Base-by-base conservation (phyloP, 192 early-diverging fungal species). In the Podila minutissima region DNA sequence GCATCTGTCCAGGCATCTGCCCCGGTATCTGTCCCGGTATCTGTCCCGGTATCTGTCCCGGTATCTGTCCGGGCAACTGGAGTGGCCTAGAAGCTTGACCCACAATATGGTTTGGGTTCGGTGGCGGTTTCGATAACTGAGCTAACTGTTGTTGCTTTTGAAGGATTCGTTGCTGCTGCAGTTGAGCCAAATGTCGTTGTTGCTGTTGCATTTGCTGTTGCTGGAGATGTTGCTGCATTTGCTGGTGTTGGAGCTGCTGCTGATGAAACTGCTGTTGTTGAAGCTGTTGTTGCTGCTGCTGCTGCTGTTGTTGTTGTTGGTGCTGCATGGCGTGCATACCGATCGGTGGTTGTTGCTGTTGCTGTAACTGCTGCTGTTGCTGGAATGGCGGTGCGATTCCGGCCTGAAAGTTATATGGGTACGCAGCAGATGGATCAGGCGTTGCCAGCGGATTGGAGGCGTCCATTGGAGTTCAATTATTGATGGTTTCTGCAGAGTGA, bases 341-440 rank as follows among this genome's bases (percentile, higher is more conserved):
- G 38, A 41, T 41, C 11, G 38, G 38, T 41, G 9, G 41, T 46
- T 46, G 60, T 20, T 49, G 69, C 9, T 63, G 55, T 31, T 63
- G 59, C 4, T 60, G 32, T 17, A 53, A 41, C 9, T 41, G 38
- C 38, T 41, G 38, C 38, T 41, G 38, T 41, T 41, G 38, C 38
- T 41, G 38, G 38, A 41, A 41, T 41, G 38, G 38, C 12, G 38
- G 11, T 41, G 38, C 38, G 38, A 41, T 12, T 41, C 38, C 19
- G 4, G 29, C 26, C 49, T 71, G 69, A 22, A 71, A 62, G 61
- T 62, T 71, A 32, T 71, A 63, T 1, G 69, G 32, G 61, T 71
- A 63, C 60, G 69, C 69, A 41, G 38, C 35, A 37, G 35, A 41
- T 71, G 59, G 61, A 71, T 71, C 50, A 71, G 69, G 60, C 61